These are phyloP conservation scores for Aureoboletus auriporus DNA, from an alignment of 768 basidiomycete species.

Conservation along the genomic window DNA sequence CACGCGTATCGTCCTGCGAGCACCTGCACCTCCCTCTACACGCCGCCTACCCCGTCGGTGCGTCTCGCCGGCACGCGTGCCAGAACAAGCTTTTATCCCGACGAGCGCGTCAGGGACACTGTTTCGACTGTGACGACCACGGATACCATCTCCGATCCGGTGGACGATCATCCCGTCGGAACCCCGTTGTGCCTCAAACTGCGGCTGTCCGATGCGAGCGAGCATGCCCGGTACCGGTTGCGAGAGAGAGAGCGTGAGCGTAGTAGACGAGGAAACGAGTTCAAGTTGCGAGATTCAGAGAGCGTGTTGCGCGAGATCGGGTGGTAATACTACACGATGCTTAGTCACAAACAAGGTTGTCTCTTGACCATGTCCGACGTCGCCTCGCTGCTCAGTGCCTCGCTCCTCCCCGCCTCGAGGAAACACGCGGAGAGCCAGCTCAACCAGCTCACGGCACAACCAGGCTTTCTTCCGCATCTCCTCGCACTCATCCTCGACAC, in stretches of 20 bases:
- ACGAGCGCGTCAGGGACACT: slow-evolving; percentile 11
- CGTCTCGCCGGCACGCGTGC: slow-evolving; percentile 12
- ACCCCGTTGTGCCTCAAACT: slow-evolving; percentile 14
- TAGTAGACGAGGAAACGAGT: slow-evolving; percentile 1
- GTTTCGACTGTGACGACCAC: slow-evolving; percentile 21
- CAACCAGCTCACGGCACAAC: slow-evolving; percentile 58
- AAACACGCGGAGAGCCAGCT: slow-evolving; percentile 84
- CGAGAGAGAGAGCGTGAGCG: slow-evolving; percentile 22
- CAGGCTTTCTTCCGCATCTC: slow-evolving; percentile 76
- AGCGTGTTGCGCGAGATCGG: slow-evolving; percentile 17
- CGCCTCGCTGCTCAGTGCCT: slow-evolving; percentile 64
- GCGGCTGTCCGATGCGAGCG: slow-evolving; percentile 23
- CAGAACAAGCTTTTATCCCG: slow-evolving; percentile 10
- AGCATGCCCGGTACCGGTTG: slow-evolving; percentile 16
- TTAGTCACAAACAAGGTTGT: slow-evolving; percentile 11
- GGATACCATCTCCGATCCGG: slow-evolving; percentile 1
- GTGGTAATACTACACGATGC: slow-evolving; percentile 9
- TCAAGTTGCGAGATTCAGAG: slow-evolving; percentile 20
- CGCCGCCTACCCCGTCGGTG: slow-evolving; percentile 1
- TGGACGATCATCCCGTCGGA: slow-evolving; percentile 1
- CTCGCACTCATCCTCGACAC: slow-evolving; percentile 71
- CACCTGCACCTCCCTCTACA: slow-evolving; percentile 13
- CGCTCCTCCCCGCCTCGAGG: slow-evolving; percentile 62
- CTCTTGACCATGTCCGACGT: slow-evolving; percentile 57
- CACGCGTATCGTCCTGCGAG: slow-evolving; percentile 12